Conservation (phyloP, 2,329 filamentous ascomycete species). For the Akanthomyces lecanii region DNA sequence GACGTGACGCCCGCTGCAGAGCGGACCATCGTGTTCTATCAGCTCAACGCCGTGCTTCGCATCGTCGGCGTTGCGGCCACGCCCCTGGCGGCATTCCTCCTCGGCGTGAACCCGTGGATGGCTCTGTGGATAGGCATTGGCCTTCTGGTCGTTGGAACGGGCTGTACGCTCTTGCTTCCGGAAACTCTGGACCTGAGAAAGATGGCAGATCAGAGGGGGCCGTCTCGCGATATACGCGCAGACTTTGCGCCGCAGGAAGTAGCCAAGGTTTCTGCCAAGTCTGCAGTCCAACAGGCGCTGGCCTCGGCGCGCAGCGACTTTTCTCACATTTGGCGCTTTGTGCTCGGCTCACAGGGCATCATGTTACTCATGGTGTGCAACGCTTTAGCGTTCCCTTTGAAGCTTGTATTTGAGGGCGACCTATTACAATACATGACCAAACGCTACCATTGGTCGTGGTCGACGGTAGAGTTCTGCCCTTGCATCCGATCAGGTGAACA, state of each 20-base stretch:
- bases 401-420: slow-evolving; percentile 30
- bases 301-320: slow-evolving; percentile 28
- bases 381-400: slow-evolving; percentile 26
- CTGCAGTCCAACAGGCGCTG: slow-evolving; percentile 20
- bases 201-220: slow-evolving; percentile 24
- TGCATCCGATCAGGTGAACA: slow-evolving; percentile 13
- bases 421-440: slow-evolving; percentile 51
- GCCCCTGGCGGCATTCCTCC: slow-evolving; percentile 38
- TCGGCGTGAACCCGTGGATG: slow-evolving; percentile 37
- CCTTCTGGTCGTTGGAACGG: slow-evolving; percentile 27
- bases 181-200: slow-evolving; percentile 39
- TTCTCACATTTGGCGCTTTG: slow-evolving; percentile 36
- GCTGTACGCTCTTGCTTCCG: slow-evolving; percentile 33
- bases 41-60: slow-evolving; percentile 34
- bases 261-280: slow-evolving; percentile 12
- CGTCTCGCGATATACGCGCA: background rate
- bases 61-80: slow-evolving; percentile 36
- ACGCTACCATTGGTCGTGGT: slow-evolving; percentile 47
- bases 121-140: slow-evolving; percentile 34
- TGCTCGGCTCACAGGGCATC: slow-evolving; percentile 36
- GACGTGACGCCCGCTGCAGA: slow-evolving; percentile 38
- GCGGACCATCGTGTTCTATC: slow-evolving; percentile 39
- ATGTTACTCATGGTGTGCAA: slow-evolving; percentile 35
- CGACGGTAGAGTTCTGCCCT: slow-evolving; percentile 28
- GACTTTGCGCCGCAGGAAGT: background rate